These are phyloP conservation scores for Tieghemiomyces parasiticus DNA, from an alignment of 192 early-diverging fungal genomes.

Conservation along the genomic window DNA sequence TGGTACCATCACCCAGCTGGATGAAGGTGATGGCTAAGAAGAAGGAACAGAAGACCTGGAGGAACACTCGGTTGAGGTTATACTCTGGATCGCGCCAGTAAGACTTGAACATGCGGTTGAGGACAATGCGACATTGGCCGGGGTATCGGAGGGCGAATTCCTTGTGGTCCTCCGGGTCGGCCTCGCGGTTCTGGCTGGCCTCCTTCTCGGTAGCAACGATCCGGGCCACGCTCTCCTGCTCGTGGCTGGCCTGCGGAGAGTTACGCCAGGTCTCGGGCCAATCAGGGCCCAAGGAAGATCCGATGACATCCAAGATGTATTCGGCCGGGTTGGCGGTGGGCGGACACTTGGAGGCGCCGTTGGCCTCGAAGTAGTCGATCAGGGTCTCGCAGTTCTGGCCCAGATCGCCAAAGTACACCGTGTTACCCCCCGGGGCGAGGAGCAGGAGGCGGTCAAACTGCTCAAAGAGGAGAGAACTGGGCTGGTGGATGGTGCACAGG, in stretches of 20 bases:
- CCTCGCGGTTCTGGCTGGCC: conserved; percentile 17
- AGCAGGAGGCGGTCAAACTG: conserved; percentile 67
- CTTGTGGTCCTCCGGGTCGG: conserved; percentile 16
- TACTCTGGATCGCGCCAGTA: conserved; percentile 64
- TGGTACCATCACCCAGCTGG: conserved; percentile 33
- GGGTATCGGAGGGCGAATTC: conserved; percentile 29
- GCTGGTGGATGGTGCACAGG: conserved; percentile 71
- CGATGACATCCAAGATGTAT: conserved; percentile 70
- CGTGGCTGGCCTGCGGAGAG: conserved; percentile 28
- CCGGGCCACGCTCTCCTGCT: conserved; percentile 35
- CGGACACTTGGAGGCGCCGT: conserved; percentile 53
- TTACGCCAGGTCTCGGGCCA: conserved; percentile 62
- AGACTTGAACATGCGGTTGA: conserved; percentile 40
- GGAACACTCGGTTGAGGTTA: conserved; percentile 54
- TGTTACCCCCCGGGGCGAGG: conserved; percentile 57
- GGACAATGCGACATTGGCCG: conserved; percentile 42
- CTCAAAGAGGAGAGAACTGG: conserved; percentile 58
- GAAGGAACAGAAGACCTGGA: conserved; percentile 40
- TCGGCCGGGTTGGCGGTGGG: conserved; percentile 66
- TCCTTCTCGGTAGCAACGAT: conserved; percentile 21
- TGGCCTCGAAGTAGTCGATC: conserved; percentile 59
- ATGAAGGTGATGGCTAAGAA: conserved; percentile 61
- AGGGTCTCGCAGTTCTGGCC: conserved; percentile 45
- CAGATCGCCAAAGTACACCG: conserved; percentile 71
- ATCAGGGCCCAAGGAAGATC: conserved; percentile 28